Conservation (phyloP, 2,329 filamentous ascomycete genomes). For the Botrytis fragariae region DNA sequence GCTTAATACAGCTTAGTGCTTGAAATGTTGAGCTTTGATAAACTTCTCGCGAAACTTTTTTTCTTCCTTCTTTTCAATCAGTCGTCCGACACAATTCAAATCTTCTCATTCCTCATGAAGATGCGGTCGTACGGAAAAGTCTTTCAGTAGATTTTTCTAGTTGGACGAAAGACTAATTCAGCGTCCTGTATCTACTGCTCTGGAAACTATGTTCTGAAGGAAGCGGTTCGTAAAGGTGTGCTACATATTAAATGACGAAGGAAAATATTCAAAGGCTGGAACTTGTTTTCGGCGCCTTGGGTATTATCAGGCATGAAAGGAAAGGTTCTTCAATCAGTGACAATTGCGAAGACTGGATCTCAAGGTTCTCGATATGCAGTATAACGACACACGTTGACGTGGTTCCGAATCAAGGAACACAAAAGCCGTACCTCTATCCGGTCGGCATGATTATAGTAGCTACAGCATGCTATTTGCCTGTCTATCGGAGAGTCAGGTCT, state of each 20-base stretch:
- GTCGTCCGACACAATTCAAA: conserved; percentile 43
- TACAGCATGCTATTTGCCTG: background rate
- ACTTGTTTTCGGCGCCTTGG: background rate
- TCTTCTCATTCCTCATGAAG: conserved; percentile 38
- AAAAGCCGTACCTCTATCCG: background rate
- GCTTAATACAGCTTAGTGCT: conserved; percentile 24
- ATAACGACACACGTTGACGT: conserved; percentile 17
- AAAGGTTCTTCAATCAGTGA: background rate
- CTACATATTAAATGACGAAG: conserved; percentile 50
- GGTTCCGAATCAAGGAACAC: conserved; percentile 4
- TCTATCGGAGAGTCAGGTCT: background rate
- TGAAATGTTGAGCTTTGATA: conserved; percentile 19
- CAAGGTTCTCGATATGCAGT: background rate
- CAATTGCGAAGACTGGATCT: background rate
- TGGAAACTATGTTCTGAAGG: conserved; percentile 71
- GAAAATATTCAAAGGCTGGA: background rate
- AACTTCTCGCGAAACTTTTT: conserved; percentile 24
- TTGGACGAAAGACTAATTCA: conserved; percentile 62
- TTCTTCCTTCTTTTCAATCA: conserved; percentile 38
- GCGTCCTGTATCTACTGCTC: conserved; percentile 87
- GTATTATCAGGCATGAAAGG: background rate
- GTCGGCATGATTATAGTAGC: background rate
- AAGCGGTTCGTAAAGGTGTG: conserved; percentile 78
- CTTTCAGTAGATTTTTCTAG: conserved; percentile 57
- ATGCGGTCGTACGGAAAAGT: conserved; percentile 39